Conservation (phyloP, 2,329 filamentous ascomycete species). For the Aspergillus hortae region DNA sequence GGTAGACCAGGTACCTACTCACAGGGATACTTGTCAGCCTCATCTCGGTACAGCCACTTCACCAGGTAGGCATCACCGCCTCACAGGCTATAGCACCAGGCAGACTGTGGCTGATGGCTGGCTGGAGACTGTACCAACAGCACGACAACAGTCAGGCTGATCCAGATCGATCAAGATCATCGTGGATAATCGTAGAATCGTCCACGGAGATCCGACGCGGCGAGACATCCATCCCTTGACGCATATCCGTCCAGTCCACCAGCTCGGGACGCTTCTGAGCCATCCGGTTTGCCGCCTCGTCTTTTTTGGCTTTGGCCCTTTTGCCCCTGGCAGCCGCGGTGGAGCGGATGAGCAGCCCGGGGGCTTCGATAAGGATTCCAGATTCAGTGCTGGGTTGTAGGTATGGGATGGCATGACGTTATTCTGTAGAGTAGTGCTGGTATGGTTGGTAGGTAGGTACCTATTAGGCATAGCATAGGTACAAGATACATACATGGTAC, state of each 20-base stretch:
- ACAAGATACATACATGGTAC: neutral
- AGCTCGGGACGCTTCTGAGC: neutral
- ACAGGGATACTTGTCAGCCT: too few relatives aligned
- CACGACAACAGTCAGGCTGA: neutral
- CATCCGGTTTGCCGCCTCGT: conserved; percentile 21
- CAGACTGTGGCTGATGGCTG: too few relatives aligned
- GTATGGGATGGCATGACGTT: neutral
- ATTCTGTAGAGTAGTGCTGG: neutral
- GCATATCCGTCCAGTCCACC: neutral
- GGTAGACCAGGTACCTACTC: too few relatives aligned
- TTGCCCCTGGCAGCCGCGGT: conserved; percentile 14
- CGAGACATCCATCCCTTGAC: conserved; percentile 3
- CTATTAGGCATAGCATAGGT: neutral
- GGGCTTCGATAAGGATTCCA: conserved; percentile 11
- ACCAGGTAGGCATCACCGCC: too few relatives aligned
- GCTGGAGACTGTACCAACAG: too few relatives aligned
- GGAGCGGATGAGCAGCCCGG: conserved; percentile 1
- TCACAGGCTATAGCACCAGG: too few relatives aligned
- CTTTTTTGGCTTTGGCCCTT: conserved; percentile 7
- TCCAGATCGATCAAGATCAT: conserved; percentile 2
- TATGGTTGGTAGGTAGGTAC: too few relatives aligned
- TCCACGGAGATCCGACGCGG: too few relatives aligned
- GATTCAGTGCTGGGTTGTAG: neutral
- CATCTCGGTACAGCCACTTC: too few relatives aligned
- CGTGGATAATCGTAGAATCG: neutral